These are phyloP conservation scores for Trichoderma orchidacearum DNA, from an alignment of 495 filamentous ascomycete species.

Conservation along the genomic window DNA sequence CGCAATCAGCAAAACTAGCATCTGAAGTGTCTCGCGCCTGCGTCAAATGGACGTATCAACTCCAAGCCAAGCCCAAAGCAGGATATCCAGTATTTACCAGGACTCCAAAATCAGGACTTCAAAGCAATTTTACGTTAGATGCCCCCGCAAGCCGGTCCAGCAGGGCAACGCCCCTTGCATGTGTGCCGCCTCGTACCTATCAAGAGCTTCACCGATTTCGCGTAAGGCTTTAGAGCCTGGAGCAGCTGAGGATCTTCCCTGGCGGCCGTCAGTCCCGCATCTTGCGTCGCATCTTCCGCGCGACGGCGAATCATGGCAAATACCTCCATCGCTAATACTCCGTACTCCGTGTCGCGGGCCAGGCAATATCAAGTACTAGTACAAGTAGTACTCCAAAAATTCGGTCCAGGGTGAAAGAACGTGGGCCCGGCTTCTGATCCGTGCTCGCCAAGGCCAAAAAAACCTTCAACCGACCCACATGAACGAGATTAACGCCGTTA, in stretches of 20 bases:
- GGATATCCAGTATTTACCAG: too few species aligned
- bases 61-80: neutral
- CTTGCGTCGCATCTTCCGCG: neutral
- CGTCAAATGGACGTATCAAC: neutral
- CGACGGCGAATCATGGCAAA: neutral
- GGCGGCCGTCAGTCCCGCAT: neutral
- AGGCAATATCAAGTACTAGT: too few species aligned
- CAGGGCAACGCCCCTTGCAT: neutral
- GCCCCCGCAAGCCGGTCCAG: neutral
- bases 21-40: neutral
- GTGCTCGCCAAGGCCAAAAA: neutral
- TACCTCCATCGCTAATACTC: too few species aligned
- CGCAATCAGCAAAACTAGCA: neutral
- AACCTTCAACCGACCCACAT: neutral
- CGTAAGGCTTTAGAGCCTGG: neutral
- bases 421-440: neutral
- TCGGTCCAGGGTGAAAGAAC: too few species aligned
- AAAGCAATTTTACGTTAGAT: too few species aligned
- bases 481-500: neutral
- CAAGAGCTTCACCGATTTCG: neutral
- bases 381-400: too few species aligned
- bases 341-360: too few species aligned
- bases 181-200: neutral
- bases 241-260: neutral
- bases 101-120: too few species aligned